Percentiles rank a stretch among this genome's conserved stretches.
These are phyloP conservation scores for Megacollybia marginata DNA, from an alignment of 768 basidiomycete species.

Conservation along the genomic window DNA sequence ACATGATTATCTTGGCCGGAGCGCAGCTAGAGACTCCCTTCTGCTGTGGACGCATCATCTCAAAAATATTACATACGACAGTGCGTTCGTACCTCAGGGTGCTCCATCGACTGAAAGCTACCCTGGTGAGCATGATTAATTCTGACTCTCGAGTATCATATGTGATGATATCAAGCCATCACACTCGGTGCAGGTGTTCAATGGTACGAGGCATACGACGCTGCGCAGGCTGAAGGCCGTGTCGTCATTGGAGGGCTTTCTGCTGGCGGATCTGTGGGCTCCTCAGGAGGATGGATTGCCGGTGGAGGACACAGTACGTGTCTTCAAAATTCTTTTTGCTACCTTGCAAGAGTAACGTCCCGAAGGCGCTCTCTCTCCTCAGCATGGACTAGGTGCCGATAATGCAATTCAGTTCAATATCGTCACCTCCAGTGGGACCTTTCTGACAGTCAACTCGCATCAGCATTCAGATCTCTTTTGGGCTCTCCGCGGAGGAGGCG, in stretches of 20 bases:
- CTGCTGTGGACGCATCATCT: conserved; percentile 27
- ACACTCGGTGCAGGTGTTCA: conserved; percentile 20
- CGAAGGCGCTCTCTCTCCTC: neutral
- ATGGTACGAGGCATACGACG: conserved; percentile 19
- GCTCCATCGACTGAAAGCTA: neutral
- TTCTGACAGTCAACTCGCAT: conserved; percentile 30
- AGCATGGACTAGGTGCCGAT: conserved; percentile 19
- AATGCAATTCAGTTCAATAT: conserved; percentile 25
- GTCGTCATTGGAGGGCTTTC: conserved; percentile 25
- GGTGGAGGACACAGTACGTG: conserved; percentile 26
- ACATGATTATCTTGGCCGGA: conserved; percentile 26
- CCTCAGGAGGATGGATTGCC: conserved; percentile 24
- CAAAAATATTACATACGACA: conserved; percentile 23
- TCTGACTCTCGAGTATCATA: neutral
- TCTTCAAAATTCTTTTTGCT: conserved; percentile 13
- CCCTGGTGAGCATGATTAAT: neutral
- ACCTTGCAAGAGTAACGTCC: conserved; percentile 15
- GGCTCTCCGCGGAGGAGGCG: conserved; percentile 32
- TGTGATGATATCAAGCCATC: neutral
- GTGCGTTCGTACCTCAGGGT: neutral
- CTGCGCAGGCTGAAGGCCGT: conserved; percentile 16
- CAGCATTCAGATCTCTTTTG: conserved; percentile 36
- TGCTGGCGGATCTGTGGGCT: conserved; percentile 20
- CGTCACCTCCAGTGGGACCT: conserved; percentile 37
- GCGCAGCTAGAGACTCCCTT: conserved; percentile 19